Evolutionary conservation across 257 asterid genomes (phyloP).

Genomic region (Capsicum chinense): DNA sequence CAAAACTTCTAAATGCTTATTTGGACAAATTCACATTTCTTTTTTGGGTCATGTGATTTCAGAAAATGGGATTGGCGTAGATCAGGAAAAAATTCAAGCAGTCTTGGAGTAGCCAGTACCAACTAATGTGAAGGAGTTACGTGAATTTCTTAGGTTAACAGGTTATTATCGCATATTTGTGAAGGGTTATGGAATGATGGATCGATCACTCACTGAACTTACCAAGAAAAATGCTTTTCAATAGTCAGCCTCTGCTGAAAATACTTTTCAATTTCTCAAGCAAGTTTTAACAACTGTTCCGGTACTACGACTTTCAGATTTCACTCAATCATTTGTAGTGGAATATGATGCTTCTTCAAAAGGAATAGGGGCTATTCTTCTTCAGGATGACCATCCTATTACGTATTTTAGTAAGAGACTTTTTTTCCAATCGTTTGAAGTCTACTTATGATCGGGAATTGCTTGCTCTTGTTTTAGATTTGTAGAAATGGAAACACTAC

Average conservation of each 20-base stretch:
- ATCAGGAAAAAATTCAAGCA: not conserved
- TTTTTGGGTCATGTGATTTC: not conserved
- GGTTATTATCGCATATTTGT: not conserved
- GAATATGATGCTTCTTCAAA: not conserved
- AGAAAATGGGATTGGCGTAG: not conserved
- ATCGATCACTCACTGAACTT: not conserved
- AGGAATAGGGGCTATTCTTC: not conserved
- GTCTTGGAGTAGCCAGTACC: not conserved
- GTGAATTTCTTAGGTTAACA: not conserved
- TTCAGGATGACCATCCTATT: not conserved
- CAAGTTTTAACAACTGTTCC: not conserved
- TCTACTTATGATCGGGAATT: not conserved
- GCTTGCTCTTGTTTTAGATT: not conserved
- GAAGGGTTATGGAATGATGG: not conserved
- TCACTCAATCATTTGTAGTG: not conserved
- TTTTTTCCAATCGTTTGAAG: slow-evolving; percentile 7
- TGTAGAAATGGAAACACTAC: not conserved
- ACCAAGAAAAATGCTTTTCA: not conserved
- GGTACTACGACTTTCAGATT: not conserved
- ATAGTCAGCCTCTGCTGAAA: not conserved
- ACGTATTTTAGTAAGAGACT: not conserved
- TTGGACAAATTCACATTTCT: not conserved
- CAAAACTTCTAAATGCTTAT: not conserved
- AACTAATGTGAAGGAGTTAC: not conserved
- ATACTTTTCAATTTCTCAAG: slow-evolving; percentile 13